Conservation (phyloP, 1,284 basidiomycete species). For the Trametes pubescens region DNA sequence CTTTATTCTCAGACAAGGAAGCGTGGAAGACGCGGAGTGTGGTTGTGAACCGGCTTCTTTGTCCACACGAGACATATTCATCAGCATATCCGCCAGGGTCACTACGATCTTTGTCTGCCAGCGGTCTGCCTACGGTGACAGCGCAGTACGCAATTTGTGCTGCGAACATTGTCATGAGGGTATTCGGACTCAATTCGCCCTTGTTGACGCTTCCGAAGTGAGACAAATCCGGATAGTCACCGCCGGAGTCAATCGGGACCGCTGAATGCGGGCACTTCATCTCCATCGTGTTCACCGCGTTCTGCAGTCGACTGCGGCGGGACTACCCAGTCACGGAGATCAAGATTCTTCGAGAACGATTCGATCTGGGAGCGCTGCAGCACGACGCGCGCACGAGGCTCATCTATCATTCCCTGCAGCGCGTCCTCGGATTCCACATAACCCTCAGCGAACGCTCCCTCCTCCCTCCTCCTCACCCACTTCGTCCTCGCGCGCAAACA, state of each 20-base stretch:
- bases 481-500: not conserved
- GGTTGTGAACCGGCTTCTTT: not conserved
- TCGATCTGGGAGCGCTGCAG: conserved; percentile 17
- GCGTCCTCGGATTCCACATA: conserved; percentile 16
- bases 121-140: not conserved
- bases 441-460: not conserved
- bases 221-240: not conserved
- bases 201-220: not conserved
- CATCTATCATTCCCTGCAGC: conserved; percentile 21
- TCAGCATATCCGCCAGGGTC: not conserved
- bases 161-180: not conserved
- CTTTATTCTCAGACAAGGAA: too few relatives aligned
- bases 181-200: not conserved
- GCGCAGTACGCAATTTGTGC: not conserved
- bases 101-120: not conserved
- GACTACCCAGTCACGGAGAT: conserved; percentile 6
- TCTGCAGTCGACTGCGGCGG: not conserved
- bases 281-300: conserved; percentile 1
- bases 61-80: not conserved
- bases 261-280: not conserved
- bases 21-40: not conserved
- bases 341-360: conserved; percentile 15
- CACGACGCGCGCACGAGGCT: conserved; percentile 23
- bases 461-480: not conserved
- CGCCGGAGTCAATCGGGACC: not conserved